Evolutionary conservation across 371 early-diverging fungal species (phyloP).

Genomic region (Mortierella sp.): DNA sequence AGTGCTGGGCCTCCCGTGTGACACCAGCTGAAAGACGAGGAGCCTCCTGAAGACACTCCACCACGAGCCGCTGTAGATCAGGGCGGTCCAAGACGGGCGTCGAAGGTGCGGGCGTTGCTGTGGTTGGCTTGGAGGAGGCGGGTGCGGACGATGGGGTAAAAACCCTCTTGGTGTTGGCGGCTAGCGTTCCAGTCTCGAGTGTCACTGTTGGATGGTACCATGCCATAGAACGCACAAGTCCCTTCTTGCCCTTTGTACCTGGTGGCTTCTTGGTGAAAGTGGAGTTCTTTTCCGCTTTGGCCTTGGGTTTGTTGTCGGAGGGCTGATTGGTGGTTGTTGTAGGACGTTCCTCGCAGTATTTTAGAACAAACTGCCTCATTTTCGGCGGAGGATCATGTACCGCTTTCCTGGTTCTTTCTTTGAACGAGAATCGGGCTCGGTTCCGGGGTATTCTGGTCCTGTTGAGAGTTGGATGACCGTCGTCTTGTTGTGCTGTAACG

Average conservation of each 20-base stretch:
- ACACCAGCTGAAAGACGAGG: neutral
- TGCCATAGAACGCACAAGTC: neutral
- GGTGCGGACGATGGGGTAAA: neutral
- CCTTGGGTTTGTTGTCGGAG: neutral
- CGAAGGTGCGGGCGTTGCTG: neutral
- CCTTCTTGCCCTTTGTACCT: neutral
- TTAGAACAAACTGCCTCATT: neutral
- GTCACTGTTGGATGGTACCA: neutral
- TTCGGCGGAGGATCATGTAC: neutral
- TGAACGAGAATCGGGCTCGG: neutral
- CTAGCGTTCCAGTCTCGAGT: neutral
- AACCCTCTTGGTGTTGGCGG: neutral
- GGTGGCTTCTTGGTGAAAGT: neutral
- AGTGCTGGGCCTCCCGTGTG: neutral
- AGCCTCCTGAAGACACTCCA: neutral
- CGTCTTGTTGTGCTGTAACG: neutral
- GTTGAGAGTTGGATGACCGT: neutral
- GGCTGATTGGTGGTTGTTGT: neutral
- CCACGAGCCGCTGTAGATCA: neutral
- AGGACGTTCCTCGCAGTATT: neutral
- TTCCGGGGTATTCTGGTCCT: neutral
- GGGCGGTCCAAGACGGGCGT: neutral
- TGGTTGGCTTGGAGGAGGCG: neutral
- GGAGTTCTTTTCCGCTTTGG: neutral
- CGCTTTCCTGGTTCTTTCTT: constrained; percentile 1